Evolutionary conservation across 2,329 filamentous ascomycete species (phyloP), one percentile per base, ranked within the genome.

Genomic region (Phaeosphaeria sp.): DNA sequence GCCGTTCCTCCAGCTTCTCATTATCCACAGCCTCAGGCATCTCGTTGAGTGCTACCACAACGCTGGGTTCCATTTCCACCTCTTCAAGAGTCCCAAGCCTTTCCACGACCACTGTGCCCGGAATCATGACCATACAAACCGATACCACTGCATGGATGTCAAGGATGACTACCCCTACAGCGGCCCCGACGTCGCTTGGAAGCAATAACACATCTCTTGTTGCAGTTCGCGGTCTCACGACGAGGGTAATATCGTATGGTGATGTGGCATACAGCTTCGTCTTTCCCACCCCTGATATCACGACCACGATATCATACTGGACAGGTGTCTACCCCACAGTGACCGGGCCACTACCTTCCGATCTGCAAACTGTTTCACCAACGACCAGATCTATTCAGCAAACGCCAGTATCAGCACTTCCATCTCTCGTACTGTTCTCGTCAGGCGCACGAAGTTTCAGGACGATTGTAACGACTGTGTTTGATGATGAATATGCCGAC

Each of bases 281-380:
- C 9, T 75, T 76, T 30, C 71, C 73, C 4, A 67, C 62, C 11
- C 72, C 71, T 1, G 53, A 55, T 18, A 70, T 75, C 41, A 63
- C 57, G 6, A 75, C 73, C 1, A 75, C 69, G 2, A 56, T 67
- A 17, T 71, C 70, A n/a, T 76, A 73, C 41, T 76, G 72, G 72
- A 71, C 71, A 0, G 73, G 73, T 9, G 58, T 56, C 1, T 72
- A 73, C 30, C 72, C 72, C 3, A 68, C 67, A 0, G 61, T 69
- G 1, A 72, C 65, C 3, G 72, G 67, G 1, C 64, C 68, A 4
- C 55, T 69, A 33, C 67, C 67, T 33, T 69, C 59, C n/a, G 54
- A 66, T 22, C 57, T 74, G 9, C 64, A 62, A 43, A 64, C 59
- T 0, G 30, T 68, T 43, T 15, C 62, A 3, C 54, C 66, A 23